These are phyloP conservation scores for Pulveroboletus sp. DNA, from an alignment of 1,284 basidiomycete species.

Conservation along the genomic window DNA sequence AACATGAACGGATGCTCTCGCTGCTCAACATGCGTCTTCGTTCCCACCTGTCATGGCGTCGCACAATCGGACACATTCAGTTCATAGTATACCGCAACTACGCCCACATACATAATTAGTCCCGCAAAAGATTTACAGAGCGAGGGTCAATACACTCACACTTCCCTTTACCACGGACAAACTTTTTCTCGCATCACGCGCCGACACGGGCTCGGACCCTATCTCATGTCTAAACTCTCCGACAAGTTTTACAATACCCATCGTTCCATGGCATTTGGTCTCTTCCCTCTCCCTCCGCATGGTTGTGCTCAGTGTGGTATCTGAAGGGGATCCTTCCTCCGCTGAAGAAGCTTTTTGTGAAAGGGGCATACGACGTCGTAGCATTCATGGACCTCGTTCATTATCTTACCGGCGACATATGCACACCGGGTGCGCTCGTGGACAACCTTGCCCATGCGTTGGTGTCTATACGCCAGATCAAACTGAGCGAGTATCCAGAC, in stretches of 20 bases:
- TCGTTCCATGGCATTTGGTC: slow-evolving; percentile 23
- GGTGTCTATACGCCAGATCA: slow-evolving; percentile 31
- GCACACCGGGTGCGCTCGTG: slow-evolving; percentile 29
- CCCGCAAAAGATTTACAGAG: slow-evolving; percentile 16
- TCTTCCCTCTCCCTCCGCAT: slow-evolving; percentile 47
- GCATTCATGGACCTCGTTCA: slow-evolving; percentile 40
- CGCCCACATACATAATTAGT: neutral
- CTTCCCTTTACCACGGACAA: slow-evolving; percentile 28
- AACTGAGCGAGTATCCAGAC: slow-evolving; percentile 31
- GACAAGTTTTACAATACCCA: slow-evolving; percentile 27
- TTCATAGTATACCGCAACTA: neutral
- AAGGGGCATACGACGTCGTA: slow-evolving; percentile 36
- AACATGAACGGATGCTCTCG: neutral
- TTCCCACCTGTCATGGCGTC: slow-evolving; percentile 1
- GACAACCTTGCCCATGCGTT: slow-evolving; percentile 37
- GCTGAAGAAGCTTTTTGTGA: slow-evolving; percentile 29
- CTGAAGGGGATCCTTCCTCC: slow-evolving; percentile 23
- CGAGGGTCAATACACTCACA: slow-evolving; percentile 23
- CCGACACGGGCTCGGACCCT: slow-evolving; percentile 17
- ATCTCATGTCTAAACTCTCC: slow-evolving; percentile 25
- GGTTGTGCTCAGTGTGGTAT: slow-evolving; percentile 30
- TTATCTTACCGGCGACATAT: slow-evolving; percentile 28
- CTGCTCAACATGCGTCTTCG: slow-evolving; percentile 1
- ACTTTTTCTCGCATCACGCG: slow-evolving; percentile 19
- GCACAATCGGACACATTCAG: neutral